Evolutionary conservation across 768 basidiomycete genomes (phyloP).

Genomic region (Pholiota microspora): DNA sequence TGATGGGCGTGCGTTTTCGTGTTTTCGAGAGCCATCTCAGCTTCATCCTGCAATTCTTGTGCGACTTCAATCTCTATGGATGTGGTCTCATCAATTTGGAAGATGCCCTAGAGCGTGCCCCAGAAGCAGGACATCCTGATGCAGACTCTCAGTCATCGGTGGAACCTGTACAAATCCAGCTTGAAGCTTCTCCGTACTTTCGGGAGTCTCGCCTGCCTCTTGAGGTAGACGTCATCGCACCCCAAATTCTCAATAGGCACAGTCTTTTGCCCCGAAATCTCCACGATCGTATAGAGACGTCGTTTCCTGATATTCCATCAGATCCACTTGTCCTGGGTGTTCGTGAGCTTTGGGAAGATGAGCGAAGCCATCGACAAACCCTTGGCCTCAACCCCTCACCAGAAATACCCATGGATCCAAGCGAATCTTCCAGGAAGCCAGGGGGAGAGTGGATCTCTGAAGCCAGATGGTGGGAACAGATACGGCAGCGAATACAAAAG

Average conservation of each 20-base stretch:
- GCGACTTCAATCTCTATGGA: constrained; percentile 92
- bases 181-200: constrained; percentile 55
- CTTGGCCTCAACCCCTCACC: constrained; percentile 74
- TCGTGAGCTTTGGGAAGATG: constrained; percentile 95
- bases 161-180: constrained; percentile 18
- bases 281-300: constrained; percentile 68
- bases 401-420: constrained; percentile 67
- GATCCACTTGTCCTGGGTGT: constrained; percentile 87
- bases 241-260: constrained; percentile 85
- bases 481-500: constrained; percentile 61
- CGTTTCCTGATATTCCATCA: constrained; percentile 44
- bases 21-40: constrained; percentile 91
- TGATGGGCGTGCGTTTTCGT: constrained; percentile 76
- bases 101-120: constrained; percentile 60
- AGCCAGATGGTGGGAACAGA: constrained; percentile 72
- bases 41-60: constrained; percentile 88
- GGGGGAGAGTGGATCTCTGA: constrained; percentile 72
- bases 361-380: constrained; percentile 67
- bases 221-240: constrained; percentile 81
- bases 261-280: constrained; percentile 59
- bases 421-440: constrained; percentile 54
- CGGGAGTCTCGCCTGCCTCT: constrained; percentile 67
- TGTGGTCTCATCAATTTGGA: constrained; percentile 86
- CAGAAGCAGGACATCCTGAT: constrained; percentile 26
- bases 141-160: constrained; percentile 25